These are phyloP conservation scores for Kodamaea neixiangensis DNA, from an alignment of 805 yeast species.

Conservation along the genomic window DNA sequence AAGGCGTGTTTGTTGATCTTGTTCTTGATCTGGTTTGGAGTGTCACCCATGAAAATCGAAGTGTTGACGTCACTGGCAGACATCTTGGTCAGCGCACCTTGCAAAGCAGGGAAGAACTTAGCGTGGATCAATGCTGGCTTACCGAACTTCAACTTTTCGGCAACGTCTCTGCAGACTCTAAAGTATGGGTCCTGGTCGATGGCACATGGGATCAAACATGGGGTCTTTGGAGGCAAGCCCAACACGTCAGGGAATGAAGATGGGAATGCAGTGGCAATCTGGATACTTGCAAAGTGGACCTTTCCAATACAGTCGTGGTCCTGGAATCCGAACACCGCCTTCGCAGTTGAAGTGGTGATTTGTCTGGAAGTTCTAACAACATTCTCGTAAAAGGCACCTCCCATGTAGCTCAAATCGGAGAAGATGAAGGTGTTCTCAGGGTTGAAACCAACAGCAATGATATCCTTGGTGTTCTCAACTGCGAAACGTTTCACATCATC, in stretches of 20 bases:
- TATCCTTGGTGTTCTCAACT: slow-evolving; percentile 84
- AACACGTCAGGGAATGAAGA: slow-evolving; percentile 93
- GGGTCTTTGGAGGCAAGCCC: slow-evolving; percentile 85
- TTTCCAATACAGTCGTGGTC: slow-evolving; percentile 96
- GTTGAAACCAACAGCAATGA: slow-evolving; percentile 91
- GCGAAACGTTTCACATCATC: slow-evolving; percentile 85
- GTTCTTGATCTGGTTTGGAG: slow-evolving; percentile 87
- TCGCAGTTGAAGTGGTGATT: slow-evolving; percentile 95
- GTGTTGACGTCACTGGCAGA: slow-evolving; percentile 89
- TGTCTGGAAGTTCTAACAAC: slow-evolving; percentile 91
- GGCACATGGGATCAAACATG: slow-evolving; percentile 97
- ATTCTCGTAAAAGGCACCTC: slow-evolving; percentile 90
- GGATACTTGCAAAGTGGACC: slow-evolving; percentile 92
- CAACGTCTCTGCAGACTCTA: slow-evolving; percentile 96
- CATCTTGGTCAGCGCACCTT: slow-evolving; percentile 96
- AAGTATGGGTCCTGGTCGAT: slow-evolving; percentile 99
- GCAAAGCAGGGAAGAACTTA: slow-evolving; percentile 96
- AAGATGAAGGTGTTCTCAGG: slow-evolving; percentile 94
- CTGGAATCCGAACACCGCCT: slow-evolving; percentile 93
- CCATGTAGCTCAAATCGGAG: slow-evolving; percentile 91
- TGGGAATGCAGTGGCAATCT: slow-evolving; percentile 94
- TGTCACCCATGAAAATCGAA: slow-evolving; percentile 94
- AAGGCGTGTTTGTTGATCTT: slow-evolving; percentile 96
- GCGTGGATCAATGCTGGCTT: slow-evolving; percentile 94
- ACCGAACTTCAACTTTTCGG: slow-evolving; percentile 83